Evolutionary conservation across 768 basidiomycete species (phyloP).

Genomic region (Sporobolomyces pararoseus): DNA sequence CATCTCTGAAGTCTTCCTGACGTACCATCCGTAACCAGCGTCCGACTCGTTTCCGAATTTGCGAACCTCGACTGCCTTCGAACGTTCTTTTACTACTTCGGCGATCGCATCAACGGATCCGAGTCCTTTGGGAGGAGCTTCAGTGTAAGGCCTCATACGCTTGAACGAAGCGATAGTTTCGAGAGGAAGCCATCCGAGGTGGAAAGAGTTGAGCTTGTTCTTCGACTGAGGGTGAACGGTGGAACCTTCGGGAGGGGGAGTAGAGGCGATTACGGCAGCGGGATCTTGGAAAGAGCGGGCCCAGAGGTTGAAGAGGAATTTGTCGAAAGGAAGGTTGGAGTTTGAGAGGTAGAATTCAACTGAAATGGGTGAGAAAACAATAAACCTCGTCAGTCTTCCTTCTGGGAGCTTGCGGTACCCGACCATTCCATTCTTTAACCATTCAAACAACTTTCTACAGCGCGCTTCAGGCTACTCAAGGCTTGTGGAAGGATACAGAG

Average conservation of each 20-base stretch:
- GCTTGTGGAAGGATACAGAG: too few species aligned
- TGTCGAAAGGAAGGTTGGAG: slow-evolving; percentile 66
- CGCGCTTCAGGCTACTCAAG: background rate
- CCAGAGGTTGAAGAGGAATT: slow-evolving; percentile 42
- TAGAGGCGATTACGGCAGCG: slow-evolving; percentile 30
- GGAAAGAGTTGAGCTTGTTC: slow-evolving; percentile 36
- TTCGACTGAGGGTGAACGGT: slow-evolving; percentile 20
- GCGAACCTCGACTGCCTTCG: slow-evolving; percentile 48
- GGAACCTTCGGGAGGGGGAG: slow-evolving; percentile 29
- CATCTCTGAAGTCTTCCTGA: slow-evolving; percentile 31
- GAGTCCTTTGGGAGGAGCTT: slow-evolving; percentile 44
- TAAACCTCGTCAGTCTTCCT: background rate
- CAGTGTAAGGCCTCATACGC: slow-evolving; percentile 74
- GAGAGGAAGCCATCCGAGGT: slow-evolving; percentile 75
- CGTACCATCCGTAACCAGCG: slow-evolving; percentile 38
- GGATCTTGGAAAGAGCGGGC: slow-evolving; percentile 35
- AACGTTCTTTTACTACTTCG: slow-evolving; percentile 58
- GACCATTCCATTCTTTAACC: background rate
- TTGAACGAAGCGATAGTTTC: slow-evolving; percentile 86
- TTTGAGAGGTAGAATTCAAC: slow-evolving; percentile 97
- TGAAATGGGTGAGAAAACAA: slow-evolving; percentile 47
- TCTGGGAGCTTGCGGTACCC: background rate
- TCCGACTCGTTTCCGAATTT: slow-evolving; percentile 36
- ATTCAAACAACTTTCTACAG: background rate
- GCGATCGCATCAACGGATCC: slow-evolving; percentile 66